A percentile compares a stretch with the other conserved stretches of the same genome.
These are phyloP conservation scores for Dryas drummondii DNA, from an alignment of 306 rosid species.

Conservation along the genomic window DNA sequence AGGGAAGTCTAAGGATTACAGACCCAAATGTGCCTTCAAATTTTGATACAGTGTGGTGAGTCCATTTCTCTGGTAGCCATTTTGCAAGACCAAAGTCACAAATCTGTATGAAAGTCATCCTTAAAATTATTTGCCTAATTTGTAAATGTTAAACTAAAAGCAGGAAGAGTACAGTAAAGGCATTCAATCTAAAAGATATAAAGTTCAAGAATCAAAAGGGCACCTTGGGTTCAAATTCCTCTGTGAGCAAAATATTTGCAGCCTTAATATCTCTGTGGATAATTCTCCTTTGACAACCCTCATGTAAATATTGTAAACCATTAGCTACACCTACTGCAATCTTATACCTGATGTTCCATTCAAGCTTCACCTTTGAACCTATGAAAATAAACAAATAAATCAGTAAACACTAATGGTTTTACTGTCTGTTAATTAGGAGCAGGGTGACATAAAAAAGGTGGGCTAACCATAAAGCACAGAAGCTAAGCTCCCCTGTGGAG, in stretches of 20 bases:
- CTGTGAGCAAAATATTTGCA: constrained; percentile 86
- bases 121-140: not conserved
- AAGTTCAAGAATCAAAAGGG: constrained; percentile 22
- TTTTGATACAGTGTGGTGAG: constrained; percentile 80
- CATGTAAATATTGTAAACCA: constrained; percentile 86
- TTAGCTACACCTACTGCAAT: constrained; percentile 79
- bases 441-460: not conserved
- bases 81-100: constrained; percentile 99
- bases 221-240: constrained; percentile 86
- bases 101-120: constrained; percentile 43
- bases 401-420: not conserved
- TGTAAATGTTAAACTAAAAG: not conserved
- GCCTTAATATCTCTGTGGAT: constrained; percentile 97
- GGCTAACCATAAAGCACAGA: constrained; percentile 69
- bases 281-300: constrained; percentile 89
- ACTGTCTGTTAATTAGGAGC: not conserved
- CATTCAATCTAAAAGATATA: constrained; percentile 11
- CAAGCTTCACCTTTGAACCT: constrained; percentile 76
- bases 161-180: not conserved
- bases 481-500: constrained; percentile 89
- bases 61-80: constrained; percentile 96
- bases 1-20: constrained; percentile 28
- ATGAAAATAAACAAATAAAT: not conserved
- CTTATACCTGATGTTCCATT: constrained; percentile 76
- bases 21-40: constrained; percentile 99